Percentiles rank a stretch among this genome's conserved stretches.
These are phyloP conservation scores for Ophiostoma sp. DNA, from an alignment of 2,329 filamentous ascomycete species.

Conservation along the genomic window DNA sequence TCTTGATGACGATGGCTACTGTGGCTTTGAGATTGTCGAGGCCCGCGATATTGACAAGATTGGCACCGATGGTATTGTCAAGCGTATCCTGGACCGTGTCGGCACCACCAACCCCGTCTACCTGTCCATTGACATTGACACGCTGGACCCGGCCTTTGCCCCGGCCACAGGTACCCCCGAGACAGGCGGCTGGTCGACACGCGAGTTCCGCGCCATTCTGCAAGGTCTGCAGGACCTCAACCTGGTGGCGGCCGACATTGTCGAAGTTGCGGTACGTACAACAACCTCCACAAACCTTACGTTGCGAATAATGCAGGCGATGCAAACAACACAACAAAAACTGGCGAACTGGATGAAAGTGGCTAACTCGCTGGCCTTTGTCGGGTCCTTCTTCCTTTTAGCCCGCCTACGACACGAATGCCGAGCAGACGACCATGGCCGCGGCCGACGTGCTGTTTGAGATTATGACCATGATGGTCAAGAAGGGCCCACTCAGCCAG, in stretches of 20 bases:
- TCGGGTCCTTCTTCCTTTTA: conserved; percentile 27
- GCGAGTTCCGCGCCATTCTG: conserved; percentile 71
- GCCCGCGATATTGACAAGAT: conserved; percentile 58
- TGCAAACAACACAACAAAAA: neutral
- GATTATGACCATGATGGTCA: conserved; percentile 80
- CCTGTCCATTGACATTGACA: conserved; percentile 83
- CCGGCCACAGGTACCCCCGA: conserved; percentile 75
- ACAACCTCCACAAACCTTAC: no score
- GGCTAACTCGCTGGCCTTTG: neutral
- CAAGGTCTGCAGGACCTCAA: conserved; percentile 69
- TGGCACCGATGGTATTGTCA: conserved; percentile 69
- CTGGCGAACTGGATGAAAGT: neutral
- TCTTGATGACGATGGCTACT: conserved; percentile 84
- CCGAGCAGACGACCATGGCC: conserved; percentile 72
- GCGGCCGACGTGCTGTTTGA: conserved; percentile 72
- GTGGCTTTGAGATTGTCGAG: conserved; percentile 80
- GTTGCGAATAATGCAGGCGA: no score
- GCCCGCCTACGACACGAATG: conserved; percentile 71
- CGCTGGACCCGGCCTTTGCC: conserved; percentile 79
- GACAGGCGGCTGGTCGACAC: conserved; percentile 73
- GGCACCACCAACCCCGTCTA: conserved; percentile 76
- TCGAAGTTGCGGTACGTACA: conserved; percentile 62
- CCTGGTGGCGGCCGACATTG: conserved; percentile 68
- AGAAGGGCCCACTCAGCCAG: conserved; percentile 67
- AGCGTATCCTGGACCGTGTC: conserved; percentile 73